These are phyloP conservation scores for Boletus huronensis DNA, from an alignment of 768 basidiomycete species.

Conservation along the genomic window DNA sequence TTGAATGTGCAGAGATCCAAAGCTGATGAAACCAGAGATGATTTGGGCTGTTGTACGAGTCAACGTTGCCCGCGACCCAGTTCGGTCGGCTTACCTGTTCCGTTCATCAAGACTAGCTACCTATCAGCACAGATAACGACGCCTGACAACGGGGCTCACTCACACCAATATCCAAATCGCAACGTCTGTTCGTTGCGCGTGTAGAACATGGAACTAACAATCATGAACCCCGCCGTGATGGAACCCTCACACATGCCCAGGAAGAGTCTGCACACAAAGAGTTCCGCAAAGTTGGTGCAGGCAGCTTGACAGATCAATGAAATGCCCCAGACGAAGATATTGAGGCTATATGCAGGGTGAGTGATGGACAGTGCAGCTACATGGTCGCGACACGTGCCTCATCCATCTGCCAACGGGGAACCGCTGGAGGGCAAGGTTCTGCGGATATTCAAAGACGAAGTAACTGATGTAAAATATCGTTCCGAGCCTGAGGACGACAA, in stretches of 20 bases:
- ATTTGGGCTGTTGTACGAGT: conserved; percentile 52
- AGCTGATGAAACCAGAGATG: conserved; percentile 64
- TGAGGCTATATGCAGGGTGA: conserved; percentile 40
- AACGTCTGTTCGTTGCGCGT: conserved; percentile 66
- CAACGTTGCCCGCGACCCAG: neutral
- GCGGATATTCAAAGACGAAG: conserved; percentile 69
- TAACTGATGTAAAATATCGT: conserved; percentile 74
- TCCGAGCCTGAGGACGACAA: conserved; percentile 50
- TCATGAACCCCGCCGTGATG: conserved; percentile 74
- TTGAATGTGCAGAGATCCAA: conserved; percentile 60
- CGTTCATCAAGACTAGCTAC: conserved; percentile 65
- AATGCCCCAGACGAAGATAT: conserved; percentile 65
- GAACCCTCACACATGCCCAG: conserved; percentile 71
- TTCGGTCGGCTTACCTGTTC: conserved; percentile 44
- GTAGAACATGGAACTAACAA: conserved; percentile 77
- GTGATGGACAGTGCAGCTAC: neutral
- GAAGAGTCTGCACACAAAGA: conserved; percentile 61
- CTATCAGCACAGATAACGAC: neutral
- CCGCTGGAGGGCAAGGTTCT: conserved; percentile 65
- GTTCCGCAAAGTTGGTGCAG: conserved; percentile 63
- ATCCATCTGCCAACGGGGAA: conserved; percentile 82
- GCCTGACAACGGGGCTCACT: conserved; percentile 22
- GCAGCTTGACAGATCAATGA: conserved; percentile 62
- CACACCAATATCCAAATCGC: conserved; percentile 76
- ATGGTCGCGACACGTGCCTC: conserved; percentile 44